Evolutionary conservation across 78 protist genomes (phyloP).

Genomic region (Dictyostelium capitatum): DNA sequence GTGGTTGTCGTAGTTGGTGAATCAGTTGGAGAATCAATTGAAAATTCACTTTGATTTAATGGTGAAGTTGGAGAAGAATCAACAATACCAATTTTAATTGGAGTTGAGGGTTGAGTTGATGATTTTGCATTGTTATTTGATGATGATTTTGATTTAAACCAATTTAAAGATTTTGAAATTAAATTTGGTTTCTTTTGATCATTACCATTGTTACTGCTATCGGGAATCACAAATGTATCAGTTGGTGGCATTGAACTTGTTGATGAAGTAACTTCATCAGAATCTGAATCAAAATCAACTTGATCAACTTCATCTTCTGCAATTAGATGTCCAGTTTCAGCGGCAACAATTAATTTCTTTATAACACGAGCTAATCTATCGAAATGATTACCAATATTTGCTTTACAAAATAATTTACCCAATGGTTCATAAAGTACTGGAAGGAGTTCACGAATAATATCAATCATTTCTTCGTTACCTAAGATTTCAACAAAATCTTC

Average conservation of each 20-base stretch:
- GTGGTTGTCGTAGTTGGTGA: not conserved
- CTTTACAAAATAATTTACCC: slow-evolving; percentile 72
- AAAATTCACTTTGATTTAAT: not conserved
- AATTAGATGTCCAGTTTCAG: slow-evolving; percentile 61
- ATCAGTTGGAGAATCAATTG: slow-evolving; percentile 30
- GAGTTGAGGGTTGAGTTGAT: not conserved
- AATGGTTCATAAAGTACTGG: slow-evolving; percentile 78
- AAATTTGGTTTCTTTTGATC: slow-evolving; percentile 5
- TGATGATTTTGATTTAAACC: slow-evolving; percentile 55
- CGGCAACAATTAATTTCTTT: slow-evolving; percentile 59
- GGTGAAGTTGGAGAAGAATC: not conserved
- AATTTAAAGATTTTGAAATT: slow-evolving; percentile 22
- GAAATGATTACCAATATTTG: slow-evolving; percentile 66
- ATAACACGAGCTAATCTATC: slow-evolving; percentile 57
- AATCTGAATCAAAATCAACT: slow-evolving; percentile 15
- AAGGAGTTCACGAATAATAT: slow-evolving; percentile 55
- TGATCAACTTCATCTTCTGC: slow-evolving; percentile 28
- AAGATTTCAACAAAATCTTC: slow-evolving; percentile 59
- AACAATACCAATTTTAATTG: slow-evolving; percentile 14
- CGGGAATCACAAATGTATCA: slow-evolving; percentile 18
- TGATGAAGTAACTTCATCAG: not conserved
- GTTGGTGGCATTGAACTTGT: not conserved
- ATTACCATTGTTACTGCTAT: not conserved
- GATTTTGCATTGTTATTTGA: not conserved
- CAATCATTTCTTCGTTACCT: slow-evolving; percentile 75